Evolutionary conservation across 75 land plant species (phyloP).

Genomic region (Picea glauca): DNA sequence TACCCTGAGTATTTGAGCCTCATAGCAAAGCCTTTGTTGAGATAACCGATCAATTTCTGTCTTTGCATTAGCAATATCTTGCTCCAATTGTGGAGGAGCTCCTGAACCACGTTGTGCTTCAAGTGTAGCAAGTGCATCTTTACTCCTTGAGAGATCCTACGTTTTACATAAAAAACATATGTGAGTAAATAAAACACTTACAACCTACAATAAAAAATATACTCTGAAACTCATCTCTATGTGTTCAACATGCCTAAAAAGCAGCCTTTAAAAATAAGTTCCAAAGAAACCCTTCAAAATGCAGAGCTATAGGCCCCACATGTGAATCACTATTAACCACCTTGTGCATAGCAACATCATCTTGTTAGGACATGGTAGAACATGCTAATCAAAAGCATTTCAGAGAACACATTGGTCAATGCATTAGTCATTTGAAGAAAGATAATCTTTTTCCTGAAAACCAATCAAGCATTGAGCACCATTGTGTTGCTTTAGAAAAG

Average conservation of each 20-base stretch:
- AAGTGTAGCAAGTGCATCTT: constrained; percentile 64
- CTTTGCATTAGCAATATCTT: constrained; percentile 67
- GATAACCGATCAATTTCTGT: constrained; percentile 65
- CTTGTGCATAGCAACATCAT: neutral
- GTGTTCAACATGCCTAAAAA: neutral
- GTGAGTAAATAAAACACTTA: constrained; percentile 9
- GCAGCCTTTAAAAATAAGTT: neutral
- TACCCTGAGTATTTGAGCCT: constrained; percentile 85
- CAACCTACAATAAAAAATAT: neutral
- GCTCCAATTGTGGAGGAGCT: constrained; percentile 63
- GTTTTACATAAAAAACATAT: neutral
- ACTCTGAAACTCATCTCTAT: neutral
- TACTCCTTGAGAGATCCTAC: constrained; percentile 72
- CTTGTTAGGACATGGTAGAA: neutral
- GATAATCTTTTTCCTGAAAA: neutral
- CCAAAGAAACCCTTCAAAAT: neutral
- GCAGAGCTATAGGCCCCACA: neutral
- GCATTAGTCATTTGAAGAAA: neutral
- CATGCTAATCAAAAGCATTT: neutral
- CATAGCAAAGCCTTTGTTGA: constrained; percentile 85
- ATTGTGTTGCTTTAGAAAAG: neutral
- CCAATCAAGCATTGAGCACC: neutral
- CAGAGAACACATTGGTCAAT: neutral
- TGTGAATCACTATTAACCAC: neutral
- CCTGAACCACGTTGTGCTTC: constrained; percentile 65